Evolutionary conservation across 192 early-diverging fungal genomes (phyloP), one percentile per base, ranked within the genome.

Genomic region (Geosiphon pyriformis): DNA sequence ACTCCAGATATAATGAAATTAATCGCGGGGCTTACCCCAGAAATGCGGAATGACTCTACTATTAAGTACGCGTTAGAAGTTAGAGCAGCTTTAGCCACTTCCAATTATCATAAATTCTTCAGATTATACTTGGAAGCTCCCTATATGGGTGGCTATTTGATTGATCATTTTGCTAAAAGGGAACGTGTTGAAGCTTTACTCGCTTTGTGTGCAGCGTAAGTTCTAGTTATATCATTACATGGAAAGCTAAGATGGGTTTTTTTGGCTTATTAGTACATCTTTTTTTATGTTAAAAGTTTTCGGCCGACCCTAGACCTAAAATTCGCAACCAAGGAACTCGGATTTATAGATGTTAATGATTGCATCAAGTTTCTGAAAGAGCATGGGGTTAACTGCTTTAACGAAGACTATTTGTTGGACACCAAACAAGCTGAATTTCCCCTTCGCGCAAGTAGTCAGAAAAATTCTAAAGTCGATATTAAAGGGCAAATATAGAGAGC

Each of bases 131-230:
- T 75, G 30, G 66, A 46, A 17, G 85, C 90, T 3, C 94, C 95
- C 6, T 88, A 93, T 71, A 91, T 96, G 91, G 85, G 88, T 37
- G 82, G 78, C 7, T 95, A 91, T 75, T 72, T 99, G 18, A 93
- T 99, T 83, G 93, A 96, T 76, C 87, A 93, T 33, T 98, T 98
- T 76, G 69, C 90, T 0, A 88, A 88, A 49, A 88, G 94, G 22
- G 93, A 98, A 74, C 83, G 96, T 35, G 78, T 92, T 25, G 73
- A 80, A 26, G 88, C 91, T 47, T 71, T 97, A 69, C 85, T 80
- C 54, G 77, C 76, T 20, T 85, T 98, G 57, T 87, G 85, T 70
- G 87, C 85, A 77, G 88, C 93, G 70, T 97, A 78, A 72, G 78
- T 76, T 4, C 12, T 22, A 47, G 20, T 25, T 33, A 4, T 32